phyloP scores from a whole-genome alignment of 2,329 filamentous ascomycete species.

The Penicillium verrucosum region DNA sequence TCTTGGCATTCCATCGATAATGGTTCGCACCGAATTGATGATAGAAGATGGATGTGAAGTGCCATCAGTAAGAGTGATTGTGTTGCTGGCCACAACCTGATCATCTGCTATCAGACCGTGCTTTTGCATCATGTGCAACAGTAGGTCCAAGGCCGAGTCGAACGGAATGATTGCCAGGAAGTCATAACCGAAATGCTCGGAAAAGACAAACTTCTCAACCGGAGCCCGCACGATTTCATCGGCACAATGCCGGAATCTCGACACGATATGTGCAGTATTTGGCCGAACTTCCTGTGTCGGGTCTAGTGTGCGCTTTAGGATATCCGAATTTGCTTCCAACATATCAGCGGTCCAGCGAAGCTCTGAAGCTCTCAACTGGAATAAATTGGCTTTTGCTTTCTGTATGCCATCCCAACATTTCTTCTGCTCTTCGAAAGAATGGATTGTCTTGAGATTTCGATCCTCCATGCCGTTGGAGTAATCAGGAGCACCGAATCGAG shows the following conservation, averaged over 20 bases:
- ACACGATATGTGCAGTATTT: conserved; percentile 16
- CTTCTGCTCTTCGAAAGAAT: neutral
- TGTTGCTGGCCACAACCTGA: neutral
- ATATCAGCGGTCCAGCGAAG: conserved; percentile 14
- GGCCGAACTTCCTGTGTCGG: conserved; percentile 12
- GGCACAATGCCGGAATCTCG: neutral
- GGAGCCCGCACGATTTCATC: neutral
- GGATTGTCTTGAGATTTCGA: neutral
- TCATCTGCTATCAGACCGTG: neutral
- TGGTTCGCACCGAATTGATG: neutral
- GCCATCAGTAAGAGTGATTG: neutral
- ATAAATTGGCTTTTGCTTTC: conserved; percentile 5
- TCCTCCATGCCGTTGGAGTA: neutral
- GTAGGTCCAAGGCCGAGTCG: conserved; percentile 9
- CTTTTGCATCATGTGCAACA: conserved; percentile 9
- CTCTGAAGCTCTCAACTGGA: conserved; percentile 5
- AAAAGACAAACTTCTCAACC: neutral
- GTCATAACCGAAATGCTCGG: conserved; percentile 9
- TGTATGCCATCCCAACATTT: conserved; percentile 4
- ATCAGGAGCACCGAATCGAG: neutral
- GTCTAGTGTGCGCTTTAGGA: conserved; percentile 19
- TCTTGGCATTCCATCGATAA: conserved; percentile 10
- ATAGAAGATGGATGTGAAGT: conserved; percentile 4
- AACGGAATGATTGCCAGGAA: conserved; percentile 15
- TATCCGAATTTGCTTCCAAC: conserved; percentile 22